Conservation (phyloP, 257 asterid species). For the Penstemon davidsonii region DNA sequence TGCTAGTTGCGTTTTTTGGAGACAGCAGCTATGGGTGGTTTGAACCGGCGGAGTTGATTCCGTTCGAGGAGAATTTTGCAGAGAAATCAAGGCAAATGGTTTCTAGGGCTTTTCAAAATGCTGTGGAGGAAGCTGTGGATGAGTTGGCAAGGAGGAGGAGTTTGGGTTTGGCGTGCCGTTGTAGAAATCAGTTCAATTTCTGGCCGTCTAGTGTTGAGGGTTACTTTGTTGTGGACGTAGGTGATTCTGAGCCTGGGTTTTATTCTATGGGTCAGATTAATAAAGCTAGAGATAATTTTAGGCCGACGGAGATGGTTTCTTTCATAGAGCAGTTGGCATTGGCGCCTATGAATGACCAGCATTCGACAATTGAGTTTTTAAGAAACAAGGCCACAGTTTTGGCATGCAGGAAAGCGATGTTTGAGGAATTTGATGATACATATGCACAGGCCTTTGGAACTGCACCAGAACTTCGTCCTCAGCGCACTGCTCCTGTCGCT, state of each 20-base stretch:
- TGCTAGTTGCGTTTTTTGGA: constrained; percentile 92
- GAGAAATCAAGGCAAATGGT: constrained; percentile 75
- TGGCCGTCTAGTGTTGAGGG: constrained; percentile 59
- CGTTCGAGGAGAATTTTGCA: constrained; percentile 63
- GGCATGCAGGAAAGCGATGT: constrained; percentile 71
- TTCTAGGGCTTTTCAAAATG: constrained; percentile 52
- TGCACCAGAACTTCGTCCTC: constrained; percentile 53
- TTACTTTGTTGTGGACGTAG: constrained; percentile 61
- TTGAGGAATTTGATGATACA: constrained; percentile 87
- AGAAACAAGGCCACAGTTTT: constrained; percentile 66
- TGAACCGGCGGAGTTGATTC: constrained; percentile 72
- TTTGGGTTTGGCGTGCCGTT: constrained; percentile 75
- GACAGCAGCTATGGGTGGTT: constrained; percentile 98
- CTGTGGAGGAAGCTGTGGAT: constrained; percentile 88
- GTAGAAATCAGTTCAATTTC: constrained; percentile 64
- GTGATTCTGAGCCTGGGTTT: constrained; percentile 61
- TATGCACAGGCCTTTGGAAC: constrained; percentile 93
- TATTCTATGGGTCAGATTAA: constrained; percentile 65
- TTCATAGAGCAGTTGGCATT: constrained; percentile 58
- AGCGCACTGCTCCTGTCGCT: constrained; percentile 48
- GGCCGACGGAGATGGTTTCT: constrained; percentile 56
- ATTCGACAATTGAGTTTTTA: constrained; percentile 45
- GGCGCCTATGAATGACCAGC: constrained; percentile 47
- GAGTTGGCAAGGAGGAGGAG: constrained; percentile 73
- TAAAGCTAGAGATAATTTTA: constrained; percentile 66